Evolutionary conservation across 163 green algal genomes (phyloP).

Genomic region (Scenedesmus sp.): DNA sequence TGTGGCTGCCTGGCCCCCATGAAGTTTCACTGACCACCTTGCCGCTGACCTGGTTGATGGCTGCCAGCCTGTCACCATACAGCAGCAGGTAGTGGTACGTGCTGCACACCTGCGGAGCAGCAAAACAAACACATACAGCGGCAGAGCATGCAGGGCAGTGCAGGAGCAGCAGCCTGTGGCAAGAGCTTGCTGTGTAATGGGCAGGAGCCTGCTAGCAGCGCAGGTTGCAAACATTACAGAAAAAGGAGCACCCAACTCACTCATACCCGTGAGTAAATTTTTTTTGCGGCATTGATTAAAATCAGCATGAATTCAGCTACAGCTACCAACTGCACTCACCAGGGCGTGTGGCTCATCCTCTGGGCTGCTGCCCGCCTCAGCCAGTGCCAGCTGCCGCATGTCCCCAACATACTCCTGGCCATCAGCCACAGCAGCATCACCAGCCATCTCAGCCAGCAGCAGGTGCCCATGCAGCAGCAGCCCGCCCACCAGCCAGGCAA

Average conservation of each 20-base stretch:
- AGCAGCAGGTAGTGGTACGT: slow-evolving; percentile 91
- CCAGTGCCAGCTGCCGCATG: slow-evolving; percentile 49
- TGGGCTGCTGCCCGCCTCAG: background rate
- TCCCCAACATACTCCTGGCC: slow-evolving; percentile 42
- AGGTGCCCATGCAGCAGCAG: slow-evolving; percentile 80
- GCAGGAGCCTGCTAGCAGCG: background rate
- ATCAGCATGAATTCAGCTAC: background rate
- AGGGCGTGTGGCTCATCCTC: slow-evolving; percentile 46
- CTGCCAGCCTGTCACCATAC: slow-evolving; percentile 73
- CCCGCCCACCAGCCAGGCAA: slow-evolving; percentile 87
- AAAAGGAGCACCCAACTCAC: too few species aligned
- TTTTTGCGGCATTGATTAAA: background rate
- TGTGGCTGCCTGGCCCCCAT: slow-evolving; percentile 34
- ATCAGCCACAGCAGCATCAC: slow-evolving; percentile 28
- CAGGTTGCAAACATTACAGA: background rate
- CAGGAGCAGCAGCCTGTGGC: background rate
- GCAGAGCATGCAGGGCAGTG: background rate
- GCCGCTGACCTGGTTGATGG: slow-evolving; percentile 85
- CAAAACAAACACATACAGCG: background rate
- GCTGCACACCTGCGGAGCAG: slow-evolving; percentile 61
- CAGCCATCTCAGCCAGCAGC: slow-evolving; percentile 41
- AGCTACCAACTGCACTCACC: slow-evolving; percentile 27
- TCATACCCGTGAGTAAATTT: too few species aligned
- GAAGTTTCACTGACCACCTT: slow-evolving; percentile 58
- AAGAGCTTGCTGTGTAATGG: background rate